A percentile compares a stretch with the other conserved stretches of the same genome.
These are phyloP conservation scores for Pseudogymnoascus sp. DNA, from an alignment of 2,329 filamentous ascomycete genomes.

Conservation along the genomic window DNA sequence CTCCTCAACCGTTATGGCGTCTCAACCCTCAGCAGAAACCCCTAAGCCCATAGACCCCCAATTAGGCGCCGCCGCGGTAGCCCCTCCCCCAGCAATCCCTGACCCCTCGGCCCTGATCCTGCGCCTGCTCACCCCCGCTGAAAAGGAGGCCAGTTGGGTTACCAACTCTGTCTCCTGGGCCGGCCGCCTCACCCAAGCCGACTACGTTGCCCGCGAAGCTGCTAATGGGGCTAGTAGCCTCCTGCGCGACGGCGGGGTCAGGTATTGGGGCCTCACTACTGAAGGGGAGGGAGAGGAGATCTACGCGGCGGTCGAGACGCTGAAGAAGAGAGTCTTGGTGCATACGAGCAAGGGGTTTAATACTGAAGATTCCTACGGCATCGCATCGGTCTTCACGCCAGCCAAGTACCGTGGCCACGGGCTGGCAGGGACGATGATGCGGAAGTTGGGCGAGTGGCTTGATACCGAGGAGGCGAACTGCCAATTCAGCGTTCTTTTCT, in stretches of 20 bases:
- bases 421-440: not conserved
- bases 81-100: not conserved
- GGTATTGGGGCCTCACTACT: not conserved
- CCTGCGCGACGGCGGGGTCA: not conserved
- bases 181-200: not conserved
- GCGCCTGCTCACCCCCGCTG: not conserved
- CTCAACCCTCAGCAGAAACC: not conserved
- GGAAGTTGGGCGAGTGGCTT: not conserved
- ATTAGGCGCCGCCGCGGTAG: not conserved
- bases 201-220: not conserved
- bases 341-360: not conserved
- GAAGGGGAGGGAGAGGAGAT: not conserved
- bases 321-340: not conserved
- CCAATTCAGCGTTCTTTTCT: not conserved
- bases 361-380: not conserved
- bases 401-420: not conserved
- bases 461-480: constrained; percentile 1
- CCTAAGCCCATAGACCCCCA: not conserved
- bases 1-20: not conserved
- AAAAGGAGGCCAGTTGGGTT: not conserved
- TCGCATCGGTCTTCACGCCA: not conserved
- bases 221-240: not conserved
- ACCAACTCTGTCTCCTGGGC: not conserved
- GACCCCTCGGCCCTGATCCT: not conserved
- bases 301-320: not conserved